Base-by-base conservation (phyloP, 164 flowering plant species). In the Magnolia sinica region DNA sequence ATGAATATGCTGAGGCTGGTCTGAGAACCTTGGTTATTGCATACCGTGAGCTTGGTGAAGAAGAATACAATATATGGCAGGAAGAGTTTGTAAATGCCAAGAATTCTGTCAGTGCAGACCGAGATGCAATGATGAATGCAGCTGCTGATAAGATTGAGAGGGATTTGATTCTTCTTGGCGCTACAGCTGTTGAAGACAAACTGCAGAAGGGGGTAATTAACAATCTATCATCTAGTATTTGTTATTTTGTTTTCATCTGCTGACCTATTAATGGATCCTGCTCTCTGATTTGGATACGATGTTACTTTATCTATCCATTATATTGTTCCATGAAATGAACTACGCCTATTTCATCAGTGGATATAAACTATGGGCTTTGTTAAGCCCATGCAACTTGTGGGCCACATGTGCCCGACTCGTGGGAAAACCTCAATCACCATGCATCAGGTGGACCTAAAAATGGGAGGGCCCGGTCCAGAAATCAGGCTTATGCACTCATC, bases 171-270 rank as follows among this genome's bases (percentile, higher is more conserved):
- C 97, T 94, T 83, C 92, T 92, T 76, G 98, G 98, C 83, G 89
- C 92, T 74, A 92, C 98, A 73, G 96, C 96, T 71, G 95, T 94
- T 74, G 98, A 94, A 80, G 98, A 94, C 82, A 94, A 90, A 77
- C 87, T 94, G 37, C 98, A 94, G 79, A 86, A 90, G 66, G 97
- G 96, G 89, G 98, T 94, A 24, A 74, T 74, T 75, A 55, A 73
- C 64, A 59, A 67, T 29, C 8, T 31, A 19, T 27, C 23, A 22
- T 64, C 10, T n/a, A 64, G 68, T 4, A 66, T 4, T 9, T 23
- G 19, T 72, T 22, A n/a, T 23, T 66, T 66, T 51, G 13, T 72
- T 45, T 70, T 72, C 20, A 22, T 51, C 19, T 20, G 27, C 10
- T 55, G 22, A 72, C 19, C 74, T 66, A 24, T 8, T 66, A 23